Evolutionary conservation across 805 yeast species (phyloP), one percentile per base, ranked within the genome.

Genomic region (Candida adriatica): DNA sequence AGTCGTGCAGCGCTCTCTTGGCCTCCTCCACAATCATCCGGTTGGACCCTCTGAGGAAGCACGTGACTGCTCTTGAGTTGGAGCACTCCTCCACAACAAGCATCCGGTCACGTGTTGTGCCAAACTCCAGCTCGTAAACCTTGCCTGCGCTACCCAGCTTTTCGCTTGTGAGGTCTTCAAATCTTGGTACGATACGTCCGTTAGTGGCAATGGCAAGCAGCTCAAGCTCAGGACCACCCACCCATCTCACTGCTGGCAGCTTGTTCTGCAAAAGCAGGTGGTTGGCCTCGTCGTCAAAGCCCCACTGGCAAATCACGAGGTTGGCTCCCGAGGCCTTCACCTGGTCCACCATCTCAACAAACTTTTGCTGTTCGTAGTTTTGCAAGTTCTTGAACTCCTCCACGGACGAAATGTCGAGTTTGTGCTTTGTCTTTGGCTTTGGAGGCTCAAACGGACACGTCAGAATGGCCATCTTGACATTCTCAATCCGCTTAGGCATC

Each of bases 371-470:
- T 66, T 92, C 99, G 59, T 92, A 92, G 31, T 73, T 74, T 64
- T 94, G 98, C 55, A 92, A 71, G 42, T 75, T 80, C 58, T 81
- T 74, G 64, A 88, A 92, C 62, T 92, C 98, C 51, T 88, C 96
- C 14, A 87, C 96, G n/a, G 82, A 63, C 11, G 90, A 74, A 42
- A 90, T 90, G 56, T 90, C 95, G 49, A 90, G 70, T 70, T 90
- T 90, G 65, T 90, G 98, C 64, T 92, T 92, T 16, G 99, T 92
- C 66, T 92, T 92, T 46, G 99, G 99, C 64, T 92, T 92, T 50
- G 99, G 99, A 24, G 99, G 99, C 67, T 92, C 99, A 55, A 92
- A 92, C 48, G 99, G 97, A 66, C 97, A 90, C 3, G 99, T 92
- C 55, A 92, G 70, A 45, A 92, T 90, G 29, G 97, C 97, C 39